Conservation (phyloP, 2,329 filamentous ascomycete genomes). For the Colletotrichum gloeosporioides region DNA sequence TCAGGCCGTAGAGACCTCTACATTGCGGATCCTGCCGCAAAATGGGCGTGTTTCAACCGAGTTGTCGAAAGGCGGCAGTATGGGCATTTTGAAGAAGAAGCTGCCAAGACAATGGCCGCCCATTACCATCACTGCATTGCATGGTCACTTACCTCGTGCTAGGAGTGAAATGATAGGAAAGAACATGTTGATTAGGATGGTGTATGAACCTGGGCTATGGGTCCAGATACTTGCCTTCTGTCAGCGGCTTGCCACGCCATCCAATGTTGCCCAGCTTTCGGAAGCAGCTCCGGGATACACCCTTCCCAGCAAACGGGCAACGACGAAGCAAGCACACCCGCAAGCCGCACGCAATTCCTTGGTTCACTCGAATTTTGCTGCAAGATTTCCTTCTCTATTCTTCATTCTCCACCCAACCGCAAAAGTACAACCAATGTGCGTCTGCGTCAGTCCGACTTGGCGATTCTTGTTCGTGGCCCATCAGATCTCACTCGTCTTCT, state of each 20-base stretch:
- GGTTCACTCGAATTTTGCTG: background rate
- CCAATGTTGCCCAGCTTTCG: background rate
- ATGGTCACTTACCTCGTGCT: background rate
- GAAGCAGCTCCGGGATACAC: background rate
- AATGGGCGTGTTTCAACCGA: no score
- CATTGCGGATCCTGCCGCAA: no score
- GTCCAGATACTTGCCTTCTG: background rate
- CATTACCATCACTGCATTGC: background rate
- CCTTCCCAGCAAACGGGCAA: background rate
- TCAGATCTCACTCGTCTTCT: background rate
- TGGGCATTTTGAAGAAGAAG: background rate
- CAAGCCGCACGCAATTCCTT: background rate
- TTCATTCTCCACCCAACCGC: background rate
- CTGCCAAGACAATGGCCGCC: background rate
- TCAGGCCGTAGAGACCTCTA: no score
- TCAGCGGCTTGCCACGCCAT: background rate
- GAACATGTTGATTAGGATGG: background rate
- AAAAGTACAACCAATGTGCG: background rate
- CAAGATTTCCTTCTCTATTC: background rate
- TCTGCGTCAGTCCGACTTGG: background rate
- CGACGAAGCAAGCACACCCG: background rate
- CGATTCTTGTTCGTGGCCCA: background rate
- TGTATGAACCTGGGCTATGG: background rate
- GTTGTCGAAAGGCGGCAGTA: no score
- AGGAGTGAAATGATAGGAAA: rapidly evolving